phyloP scores from a whole-genome alignment of 345 rosid genomes.

The Syzygium grande region DNA sequence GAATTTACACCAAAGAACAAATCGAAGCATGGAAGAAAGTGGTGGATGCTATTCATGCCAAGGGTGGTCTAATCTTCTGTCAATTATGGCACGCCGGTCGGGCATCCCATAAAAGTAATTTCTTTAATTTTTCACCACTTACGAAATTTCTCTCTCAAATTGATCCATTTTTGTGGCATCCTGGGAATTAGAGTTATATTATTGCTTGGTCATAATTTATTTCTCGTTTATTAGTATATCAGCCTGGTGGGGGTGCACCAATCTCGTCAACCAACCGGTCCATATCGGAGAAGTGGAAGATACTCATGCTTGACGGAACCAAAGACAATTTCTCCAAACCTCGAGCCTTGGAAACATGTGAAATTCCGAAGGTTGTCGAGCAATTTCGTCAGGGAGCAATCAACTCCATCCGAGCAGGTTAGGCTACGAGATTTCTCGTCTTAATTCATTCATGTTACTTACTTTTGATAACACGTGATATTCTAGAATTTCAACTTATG shows the following conservation, averaged over 20 bases:
- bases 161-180: background rate
- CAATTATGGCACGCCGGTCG: conserved; percentile 18
- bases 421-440: too few species aligned
- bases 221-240: too few species aligned
- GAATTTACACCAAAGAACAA: conserved; percentile 12
- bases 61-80: conserved; percentile 14
- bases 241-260: too few species aligned
- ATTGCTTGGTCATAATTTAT: background rate
- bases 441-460: too few species aligned
- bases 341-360: too few species aligned
- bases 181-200: background rate
- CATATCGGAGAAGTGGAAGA: background rate
- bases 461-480: too few species aligned
- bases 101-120: conserved; percentile 1
- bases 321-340: too few species aligned
- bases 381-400: too few species aligned
- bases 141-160: background rate
- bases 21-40: conserved; percentile 10
- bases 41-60: conserved; percentile 13
- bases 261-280: too few species aligned
- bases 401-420: too few species aligned
- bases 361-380: too few species aligned
- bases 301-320: background rate
- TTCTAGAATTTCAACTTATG: too few species aligned
- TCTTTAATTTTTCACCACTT: background rate